Evolutionary conservation across 2,329 filamentous ascomycete species (phyloP).

Genomic region (Botrytis cinerea): DNA sequence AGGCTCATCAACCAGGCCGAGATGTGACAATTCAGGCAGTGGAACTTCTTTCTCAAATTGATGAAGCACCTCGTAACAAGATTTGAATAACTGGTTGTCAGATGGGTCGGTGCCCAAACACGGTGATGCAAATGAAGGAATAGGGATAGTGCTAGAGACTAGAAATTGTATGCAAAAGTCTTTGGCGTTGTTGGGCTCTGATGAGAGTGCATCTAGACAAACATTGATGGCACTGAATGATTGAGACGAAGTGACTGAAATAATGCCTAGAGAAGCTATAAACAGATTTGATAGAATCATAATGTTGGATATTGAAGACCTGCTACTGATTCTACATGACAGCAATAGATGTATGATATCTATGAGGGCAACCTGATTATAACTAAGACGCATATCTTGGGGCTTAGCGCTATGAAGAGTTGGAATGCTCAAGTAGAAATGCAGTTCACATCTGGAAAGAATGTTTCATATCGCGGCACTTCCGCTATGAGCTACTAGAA

Average conservation of each 20-base stretch:
- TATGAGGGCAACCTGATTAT: not conserved
- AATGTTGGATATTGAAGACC: not conserved
- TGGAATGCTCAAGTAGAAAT: conserved; percentile 11
- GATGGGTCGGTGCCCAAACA: not conserved
- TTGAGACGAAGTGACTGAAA: not conserved
- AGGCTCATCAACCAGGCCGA: not conserved
- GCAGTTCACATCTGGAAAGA: not conserved
- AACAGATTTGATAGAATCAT: conserved; percentile 2
- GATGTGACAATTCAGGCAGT: not conserved
- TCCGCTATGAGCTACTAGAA: not conserved
- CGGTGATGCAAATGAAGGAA: conserved; percentile 3
- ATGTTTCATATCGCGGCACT: conserved; percentile 13
- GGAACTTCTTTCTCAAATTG: not conserved
- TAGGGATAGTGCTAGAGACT: not conserved
- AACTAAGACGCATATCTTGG: conserved; percentile 5
- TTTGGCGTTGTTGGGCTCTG: not conserved
- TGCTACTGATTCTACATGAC: not conserved
- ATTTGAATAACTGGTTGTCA: not conserved
- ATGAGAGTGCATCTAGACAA: conserved; percentile 6
- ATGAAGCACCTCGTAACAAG: conserved; percentile 1
- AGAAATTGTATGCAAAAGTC: conserved; percentile 3
- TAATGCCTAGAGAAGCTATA: not conserved
- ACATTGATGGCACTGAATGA: not conserved
- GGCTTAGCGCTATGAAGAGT: not conserved
- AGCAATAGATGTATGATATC: not conserved